Conservation (phyloP, 1,284 basidiomycete genomes). For the Malassezia equina region DNA sequence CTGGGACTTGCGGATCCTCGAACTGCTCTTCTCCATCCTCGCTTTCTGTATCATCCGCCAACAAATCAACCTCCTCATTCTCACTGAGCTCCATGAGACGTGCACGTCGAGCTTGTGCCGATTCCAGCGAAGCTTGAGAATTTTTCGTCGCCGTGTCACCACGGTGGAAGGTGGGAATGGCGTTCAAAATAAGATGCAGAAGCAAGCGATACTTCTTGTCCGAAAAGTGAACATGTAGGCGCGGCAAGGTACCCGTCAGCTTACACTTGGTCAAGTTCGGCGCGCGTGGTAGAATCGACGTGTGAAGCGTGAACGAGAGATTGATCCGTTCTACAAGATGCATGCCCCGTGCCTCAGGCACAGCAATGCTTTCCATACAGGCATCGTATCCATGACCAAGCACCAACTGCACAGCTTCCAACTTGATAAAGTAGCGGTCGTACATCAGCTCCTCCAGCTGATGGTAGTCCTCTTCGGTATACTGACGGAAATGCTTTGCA, state of each 20-base stretch:
- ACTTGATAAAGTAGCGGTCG: conserved; percentile 73
- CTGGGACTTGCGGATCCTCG: conserved; percentile 15
- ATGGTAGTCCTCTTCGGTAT: conserved; percentile 78
- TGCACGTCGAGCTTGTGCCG: conserved; percentile 23
- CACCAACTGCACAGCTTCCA: conserved; percentile 83
- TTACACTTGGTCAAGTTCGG: conserved; percentile 82
- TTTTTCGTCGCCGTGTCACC: neutral
- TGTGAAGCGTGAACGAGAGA: conserved; percentile 80
- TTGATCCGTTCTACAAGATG: conserved; percentile 85
- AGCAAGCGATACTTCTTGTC: conserved; percentile 90
- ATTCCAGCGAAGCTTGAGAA: neutral
- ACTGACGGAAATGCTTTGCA: conserved; percentile 73
- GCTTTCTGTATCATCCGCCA: conserved; percentile 32
- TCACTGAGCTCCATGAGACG: conserved; percentile 30
- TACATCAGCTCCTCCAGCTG: conserved; percentile 91
- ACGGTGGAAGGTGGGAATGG: conserved; percentile 68
- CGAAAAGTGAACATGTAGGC: conserved; percentile 83
- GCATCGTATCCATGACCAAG: conserved; percentile 74
- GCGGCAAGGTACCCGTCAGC: conserved; percentile 78
- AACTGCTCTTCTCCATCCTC: conserved; percentile 35
- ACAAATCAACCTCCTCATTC: conserved; percentile 21
- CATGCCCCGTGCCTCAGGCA: conserved; percentile 56
- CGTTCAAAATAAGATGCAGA: conserved; percentile 84
- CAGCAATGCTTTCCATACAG: conserved; percentile 56
- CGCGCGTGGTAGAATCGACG: conserved; percentile 80